These are phyloP conservation scores for Polytolypa hystricis DNA, from an alignment of 2,329 filamentous ascomycete species.

Conservation along the genomic window DNA sequence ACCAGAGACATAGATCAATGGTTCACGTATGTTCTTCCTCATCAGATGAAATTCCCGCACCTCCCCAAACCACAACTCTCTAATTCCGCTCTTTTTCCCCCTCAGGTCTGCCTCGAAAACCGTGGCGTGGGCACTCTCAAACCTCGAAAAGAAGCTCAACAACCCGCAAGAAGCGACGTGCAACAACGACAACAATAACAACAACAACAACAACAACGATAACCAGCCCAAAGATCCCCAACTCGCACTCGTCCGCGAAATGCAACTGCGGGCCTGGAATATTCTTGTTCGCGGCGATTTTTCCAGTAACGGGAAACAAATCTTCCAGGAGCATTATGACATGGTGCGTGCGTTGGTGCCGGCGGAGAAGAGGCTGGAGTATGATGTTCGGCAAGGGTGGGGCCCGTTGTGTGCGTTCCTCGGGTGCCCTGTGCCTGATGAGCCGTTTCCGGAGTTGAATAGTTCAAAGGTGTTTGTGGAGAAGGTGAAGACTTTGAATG, in stretches of 20 bases:
- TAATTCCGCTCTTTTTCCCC: too few relatives aligned
- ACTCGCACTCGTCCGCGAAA: background rate
- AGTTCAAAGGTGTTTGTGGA: too few relatives aligned
- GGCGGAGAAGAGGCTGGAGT: constrained; percentile 42
- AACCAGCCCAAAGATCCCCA: background rate
- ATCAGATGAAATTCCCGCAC: background rate
- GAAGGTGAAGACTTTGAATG: too few relatives aligned
- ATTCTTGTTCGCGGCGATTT: constrained; percentile 52
- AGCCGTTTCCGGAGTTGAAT: constrained; percentile 25
- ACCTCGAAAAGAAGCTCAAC: too few relatives aligned
- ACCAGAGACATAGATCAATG: constrained; percentile 56
- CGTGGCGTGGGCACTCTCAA: too few relatives aligned
- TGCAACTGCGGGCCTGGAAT: background rate
- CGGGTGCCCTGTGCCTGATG: constrained; percentile 40
- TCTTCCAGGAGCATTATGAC: constrained; percentile 48
- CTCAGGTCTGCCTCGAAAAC: too few relatives aligned
- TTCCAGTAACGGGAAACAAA: constrained; percentile 50
- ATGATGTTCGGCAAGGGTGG: constrained; percentile 45
- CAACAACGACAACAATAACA: too few relatives aligned
- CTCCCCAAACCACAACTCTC: too few relatives aligned
- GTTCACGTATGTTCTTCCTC: constrained; percentile 33
- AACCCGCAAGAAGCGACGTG: too few relatives aligned
- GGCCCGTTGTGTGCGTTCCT: constrained; percentile 45
- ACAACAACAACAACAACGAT: background rate
- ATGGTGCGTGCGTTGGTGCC: constrained; percentile 40